Evolutionary conservation across 495 filamentous ascomycete species (phyloP).

Genomic region (Annulohypoxylon nitens): DNA sequence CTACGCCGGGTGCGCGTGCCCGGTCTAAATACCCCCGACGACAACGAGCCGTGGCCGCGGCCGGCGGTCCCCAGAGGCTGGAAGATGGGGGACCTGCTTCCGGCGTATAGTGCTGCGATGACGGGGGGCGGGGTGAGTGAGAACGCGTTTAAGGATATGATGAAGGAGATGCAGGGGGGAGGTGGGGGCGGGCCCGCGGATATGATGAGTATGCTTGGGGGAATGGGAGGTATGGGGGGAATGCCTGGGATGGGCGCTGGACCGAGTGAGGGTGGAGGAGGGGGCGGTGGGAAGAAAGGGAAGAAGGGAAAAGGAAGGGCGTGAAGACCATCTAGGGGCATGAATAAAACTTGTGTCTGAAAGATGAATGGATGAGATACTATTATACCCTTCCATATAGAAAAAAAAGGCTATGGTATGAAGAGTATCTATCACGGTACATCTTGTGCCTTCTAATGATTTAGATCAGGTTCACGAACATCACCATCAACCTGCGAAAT

Average conservation of each 20-base stretch:
- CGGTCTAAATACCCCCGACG: slow-evolving; percentile 61
- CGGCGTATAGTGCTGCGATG: slow-evolving; percentile 87
- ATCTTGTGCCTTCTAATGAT: background rate
- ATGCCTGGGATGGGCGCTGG: slow-evolving; percentile 21
- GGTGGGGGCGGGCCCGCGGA: slow-evolving; percentile 59
- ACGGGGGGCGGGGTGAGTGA: slow-evolving; percentile 95
- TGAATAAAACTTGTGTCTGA: background rate
- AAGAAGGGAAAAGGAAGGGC: slow-evolving; percentile 66
- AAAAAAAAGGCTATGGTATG: background rate
- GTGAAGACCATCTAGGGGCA: slow-evolving; percentile 26
- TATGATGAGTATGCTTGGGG: slow-evolving; percentile 60
- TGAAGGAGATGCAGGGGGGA: slow-evolving; percentile 87
- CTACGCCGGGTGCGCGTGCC: slow-evolving; percentile 77
- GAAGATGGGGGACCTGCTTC: slow-evolving; percentile 88
- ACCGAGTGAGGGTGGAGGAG: slow-evolving; percentile 41
- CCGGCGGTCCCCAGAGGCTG: slow-evolving; percentile 89
- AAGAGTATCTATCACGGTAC: background rate
- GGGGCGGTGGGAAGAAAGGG: slow-evolving; percentile 55
- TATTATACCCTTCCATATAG: background rate
- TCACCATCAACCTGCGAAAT: background rate
- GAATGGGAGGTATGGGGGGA: slow-evolving; percentile 49
- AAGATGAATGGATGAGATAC: slow-evolving; percentile 8
- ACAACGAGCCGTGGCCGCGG: slow-evolving; percentile 72
- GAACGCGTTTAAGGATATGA: slow-evolving; percentile 97
- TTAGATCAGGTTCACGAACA: slow-evolving; percentile 8